phyloP scores from a whole-genome alignment of 2,329 filamentous ascomycete genomes.

The Cercospora canescens region DNA sequence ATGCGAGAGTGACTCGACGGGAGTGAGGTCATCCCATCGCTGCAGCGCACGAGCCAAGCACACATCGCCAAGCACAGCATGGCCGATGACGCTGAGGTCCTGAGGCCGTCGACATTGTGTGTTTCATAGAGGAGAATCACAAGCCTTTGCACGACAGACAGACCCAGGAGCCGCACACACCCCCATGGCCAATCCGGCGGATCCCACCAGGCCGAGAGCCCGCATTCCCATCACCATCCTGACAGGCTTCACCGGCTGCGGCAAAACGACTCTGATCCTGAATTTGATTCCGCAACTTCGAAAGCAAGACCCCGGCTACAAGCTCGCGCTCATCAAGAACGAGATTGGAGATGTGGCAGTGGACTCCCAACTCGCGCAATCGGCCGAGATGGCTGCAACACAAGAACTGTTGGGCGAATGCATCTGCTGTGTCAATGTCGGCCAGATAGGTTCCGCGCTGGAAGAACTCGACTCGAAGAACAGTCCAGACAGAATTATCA shows the following conservation, averaged over 20 bases:
- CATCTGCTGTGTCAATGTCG: conserved; percentile 98
- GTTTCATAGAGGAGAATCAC: not conserved
- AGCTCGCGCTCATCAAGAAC: conserved; percentile 93
- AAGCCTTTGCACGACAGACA: not conserved
- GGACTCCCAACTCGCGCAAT: conserved; percentile 86
- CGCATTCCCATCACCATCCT: conserved; percentile 86
- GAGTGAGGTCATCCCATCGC: not conserved
- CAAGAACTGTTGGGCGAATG: conserved; percentile 94
- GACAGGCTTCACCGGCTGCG: conserved; percentile 93
- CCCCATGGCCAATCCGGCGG: not conserved
- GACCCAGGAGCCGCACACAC: not conserved
- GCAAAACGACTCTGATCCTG: conserved; percentile 94
- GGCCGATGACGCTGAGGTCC: conserved; percentile 9
- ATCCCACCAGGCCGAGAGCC: not conserved
- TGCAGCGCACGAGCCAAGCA: conserved; percentile 1
- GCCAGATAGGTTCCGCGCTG: conserved; percentile 80
- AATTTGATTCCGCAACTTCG: conserved; percentile 90
- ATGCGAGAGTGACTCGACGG: not conserved
- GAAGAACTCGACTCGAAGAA: conserved; percentile 65
- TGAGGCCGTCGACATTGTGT: not conserved
- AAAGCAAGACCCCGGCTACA: conserved; percentile 83
- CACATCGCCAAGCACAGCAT: not conserved
- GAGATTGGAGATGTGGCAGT: conserved; percentile 95
- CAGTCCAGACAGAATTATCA: conserved; percentile 78
- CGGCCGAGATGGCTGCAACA: conserved; percentile 81